phyloP scores from a whole-genome alignment of 352 stramenopile species.

The Pythium sukuiense region DNA sequence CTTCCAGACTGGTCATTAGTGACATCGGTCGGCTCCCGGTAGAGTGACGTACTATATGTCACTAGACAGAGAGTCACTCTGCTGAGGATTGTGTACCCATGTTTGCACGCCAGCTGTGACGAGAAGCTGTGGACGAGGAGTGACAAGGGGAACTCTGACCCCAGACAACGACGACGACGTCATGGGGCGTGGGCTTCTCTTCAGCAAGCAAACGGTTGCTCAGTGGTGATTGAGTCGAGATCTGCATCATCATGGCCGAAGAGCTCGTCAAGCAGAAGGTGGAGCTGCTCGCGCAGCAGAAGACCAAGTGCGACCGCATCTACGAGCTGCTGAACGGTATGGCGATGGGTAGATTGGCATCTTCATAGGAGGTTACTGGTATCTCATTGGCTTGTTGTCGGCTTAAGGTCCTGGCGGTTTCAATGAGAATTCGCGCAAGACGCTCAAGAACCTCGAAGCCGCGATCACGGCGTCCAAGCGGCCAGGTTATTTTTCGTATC shows the following conservation, averaged over 20 bases:
- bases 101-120: slow-evolving; percentile 4
- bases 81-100: slow-evolving; percentile 15
- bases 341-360: too few species aligned
- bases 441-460: slow-evolving; percentile 78
- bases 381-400: too few species aligned
- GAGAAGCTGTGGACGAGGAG: slow-evolving; percentile 8
- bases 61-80: slow-evolving; percentile 2
- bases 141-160: background rate
- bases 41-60: slow-evolving; percentile 13
- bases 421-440: slow-evolving; percentile 75
- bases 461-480: slow-evolving; percentile 73
- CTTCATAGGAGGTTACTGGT: too few species aligned
- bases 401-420: slow-evolving; percentile 59
- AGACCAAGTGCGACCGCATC: slow-evolving; percentile 58
- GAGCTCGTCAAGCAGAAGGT: slow-evolving; percentile 79
- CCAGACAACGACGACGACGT: slow-evolving; percentile 12
- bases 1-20: background rate
- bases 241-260: slow-evolving; percentile 31
- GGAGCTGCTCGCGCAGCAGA: slow-evolving; percentile 69
- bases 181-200: too few species aligned
- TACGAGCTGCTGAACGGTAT: slow-evolving; percentile 58
- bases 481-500: slow-evolving; percentile 75
- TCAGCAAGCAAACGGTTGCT: background rate
- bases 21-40: slow-evolving; percentile 2
- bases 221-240: background rate